Base-by-base conservation (phyloP, 352 stramenopile genomes). In the Thalassiosira hispida region DNA sequence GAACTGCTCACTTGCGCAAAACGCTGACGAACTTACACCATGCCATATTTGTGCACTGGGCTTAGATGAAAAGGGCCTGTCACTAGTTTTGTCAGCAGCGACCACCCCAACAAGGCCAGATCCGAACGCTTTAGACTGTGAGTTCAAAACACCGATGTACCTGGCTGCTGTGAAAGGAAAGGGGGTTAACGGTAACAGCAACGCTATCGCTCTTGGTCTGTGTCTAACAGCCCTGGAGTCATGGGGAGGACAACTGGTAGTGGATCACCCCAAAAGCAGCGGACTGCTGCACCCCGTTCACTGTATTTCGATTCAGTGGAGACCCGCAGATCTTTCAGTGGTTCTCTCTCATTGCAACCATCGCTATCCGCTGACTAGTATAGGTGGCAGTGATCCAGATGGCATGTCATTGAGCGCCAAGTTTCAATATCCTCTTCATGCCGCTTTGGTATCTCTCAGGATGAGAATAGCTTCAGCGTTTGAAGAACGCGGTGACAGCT, bases 351-450 rank as follows among this genome's bases (percentile, higher is more conserved):
- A 86, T 69, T 70, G 66, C 11, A 59, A 64, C 7, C 82, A 84
- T 40, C 76, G 60, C 27, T 90, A 81, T 72, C 86, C 87, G 42
- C 52, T 90, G 5, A 22, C 31, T 38, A 62, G 40, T 3, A 47
- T 40, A 8, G 53, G 75, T 66, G 63, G 23, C 6, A 81, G 49
- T 46, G 66, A 78, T 38, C 25, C 55, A 51, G 33, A 53, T 55
- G 79, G 67, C 8, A 80, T 82, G 27, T 89, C 84, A 29, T 29
- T 88, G 12, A 65, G 72, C 71, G 80, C 83, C n/a, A 60, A 83
- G 0, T 89, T 80, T 73, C 69, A 83, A 23, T 93, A 90, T 76
- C 87, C 87, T 22, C 70, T 91, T 53, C 87, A 93, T 66, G 65
- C 71, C 46, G 49, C 77, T 7, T 35, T 93, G 8, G 70, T 87